These are phyloP conservation scores for Penicillium sp. DNA, from an alignment of 2,329 filamentous ascomycete genomes.

Conservation along the genomic window DNA sequence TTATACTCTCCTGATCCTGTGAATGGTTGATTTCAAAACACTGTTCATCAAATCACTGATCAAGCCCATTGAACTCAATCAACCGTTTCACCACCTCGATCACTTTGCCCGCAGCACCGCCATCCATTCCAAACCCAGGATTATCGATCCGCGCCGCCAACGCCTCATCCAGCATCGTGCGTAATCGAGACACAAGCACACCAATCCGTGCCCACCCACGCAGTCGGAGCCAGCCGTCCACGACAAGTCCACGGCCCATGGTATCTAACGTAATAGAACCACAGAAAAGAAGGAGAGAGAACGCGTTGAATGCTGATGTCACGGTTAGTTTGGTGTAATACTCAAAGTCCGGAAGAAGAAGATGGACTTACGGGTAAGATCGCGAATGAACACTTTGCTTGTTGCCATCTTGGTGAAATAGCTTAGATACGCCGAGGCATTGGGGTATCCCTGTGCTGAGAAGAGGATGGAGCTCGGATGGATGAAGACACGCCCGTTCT, in stretches of 20 bases:
- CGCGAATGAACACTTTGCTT: conserved; percentile 83
- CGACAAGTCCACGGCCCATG: conserved; percentile 73
- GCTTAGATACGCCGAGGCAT: conserved; percentile 68
- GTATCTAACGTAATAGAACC: conserved; percentile 83
- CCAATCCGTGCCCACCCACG: conserved; percentile 93
- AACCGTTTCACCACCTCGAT: conserved; percentile 71
- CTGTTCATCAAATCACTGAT: too few species aligned
- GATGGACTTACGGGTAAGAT: conserved; percentile 70
- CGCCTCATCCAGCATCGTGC: conserved; percentile 79
- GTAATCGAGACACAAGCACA: conserved; percentile 74
- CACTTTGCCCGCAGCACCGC: conserved; percentile 44
- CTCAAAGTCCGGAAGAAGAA: conserved; percentile 2
- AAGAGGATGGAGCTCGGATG: conserved; percentile 87
- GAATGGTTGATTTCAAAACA: too few species aligned
- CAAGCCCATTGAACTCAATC: conserved; percentile 84
- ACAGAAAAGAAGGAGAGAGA: conserved; percentile 79
- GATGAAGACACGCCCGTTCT: conserved; percentile 82
- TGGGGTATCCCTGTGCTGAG: conserved; percentile 69
- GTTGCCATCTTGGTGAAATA: conserved; percentile 93
- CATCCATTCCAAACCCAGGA: conserved; percentile 53
- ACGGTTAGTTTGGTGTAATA: conserved; percentile 7
- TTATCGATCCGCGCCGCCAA: conserved; percentile 76
- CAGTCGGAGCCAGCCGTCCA: conserved; percentile 84
- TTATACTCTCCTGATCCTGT: background rate
- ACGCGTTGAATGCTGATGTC: conserved; percentile 69